Base-by-base conservation (phyloP, 495 filamentous ascomycete species). In the Aspergillus carlsbadensis region DNA sequence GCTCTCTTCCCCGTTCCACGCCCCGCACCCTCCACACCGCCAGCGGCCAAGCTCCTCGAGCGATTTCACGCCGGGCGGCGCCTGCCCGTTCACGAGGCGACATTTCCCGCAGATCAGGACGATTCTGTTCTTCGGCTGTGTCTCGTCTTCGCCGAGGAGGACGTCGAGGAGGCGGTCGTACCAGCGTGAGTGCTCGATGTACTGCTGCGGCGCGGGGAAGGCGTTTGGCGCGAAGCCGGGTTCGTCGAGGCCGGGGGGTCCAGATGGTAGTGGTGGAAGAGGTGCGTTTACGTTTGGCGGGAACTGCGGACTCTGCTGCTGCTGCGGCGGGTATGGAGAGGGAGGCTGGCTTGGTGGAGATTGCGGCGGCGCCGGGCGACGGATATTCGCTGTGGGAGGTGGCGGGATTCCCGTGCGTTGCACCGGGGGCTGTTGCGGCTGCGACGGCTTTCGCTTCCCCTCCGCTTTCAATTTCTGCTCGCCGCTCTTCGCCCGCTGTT, bases 161-260 rank as follows among this genome's bases (percentile, higher is more conserved):
- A 96, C 85, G 65, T 98, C 94, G 36, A 98, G 71, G 31, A 98
- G 82, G 40, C 94, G 85, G 65, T 98, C 94, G 69, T 97, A 98
- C 95, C 95, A 98, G 57, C 86, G 83, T 34, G 85, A 74, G 39
- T 81, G 60, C 69, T 79, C 58, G 72, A 63, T 65, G 55, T 72
- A 81, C 65, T 74, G 70, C 3, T 68, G 72, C 13, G 66, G 66
- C 63, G 65, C 81, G 3, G 69, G 68, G 70, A 82, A 82, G 48
- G 82, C 82, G 53, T 87, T 87, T 0, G 85, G 83, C 0, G 85
- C 84, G 55, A 87, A 87, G 8, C 78, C 78, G 11, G 79, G 66
- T 54, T 78, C 65, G 17, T 77, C 67, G 34, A 61, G 39, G 7
- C 52, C 47, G 3, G 57, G 42, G 22, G 60, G 63, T 8, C 62